Percentiles rank a stretch among this genome's conserved stretches.
These are phyloP conservation scores for Mimosa pudica DNA, from an alignment of 306 rosid genomes.

Conservation along the genomic window DNA sequence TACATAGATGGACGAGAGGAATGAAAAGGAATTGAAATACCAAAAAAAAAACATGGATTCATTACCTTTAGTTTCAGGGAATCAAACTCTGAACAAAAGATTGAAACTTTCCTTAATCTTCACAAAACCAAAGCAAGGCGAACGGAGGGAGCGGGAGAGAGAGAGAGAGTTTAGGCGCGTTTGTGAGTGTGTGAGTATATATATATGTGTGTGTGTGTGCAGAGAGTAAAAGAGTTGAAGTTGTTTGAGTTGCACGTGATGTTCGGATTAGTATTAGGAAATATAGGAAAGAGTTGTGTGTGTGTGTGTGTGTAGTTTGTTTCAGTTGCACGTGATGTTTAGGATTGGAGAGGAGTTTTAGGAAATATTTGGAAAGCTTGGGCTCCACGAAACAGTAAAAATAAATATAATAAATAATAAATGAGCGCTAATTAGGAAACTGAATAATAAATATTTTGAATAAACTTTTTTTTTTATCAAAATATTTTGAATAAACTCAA, in stretches of 20 bases:
- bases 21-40: not conserved
- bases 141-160: constrained; percentile 24
- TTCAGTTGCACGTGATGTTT: no score
- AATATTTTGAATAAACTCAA: no score
- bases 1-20: constrained; percentile 32
- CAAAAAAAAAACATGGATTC: not conserved
- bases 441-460: not conserved
- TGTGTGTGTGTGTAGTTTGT: no score
- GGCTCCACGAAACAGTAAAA: constrained; percentile 14
- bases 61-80: constrained; percentile 58
- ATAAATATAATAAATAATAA: not conserved
- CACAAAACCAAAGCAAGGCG: constrained; percentile 14
- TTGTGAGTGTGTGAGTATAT: not conserved
- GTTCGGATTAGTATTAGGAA: no score
- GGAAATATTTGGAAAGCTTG: constrained; percentile 9
- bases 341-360: not conserved
- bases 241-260: not conserved
- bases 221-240: not conserved
- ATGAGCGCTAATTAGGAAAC: not conserved
- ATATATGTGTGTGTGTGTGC: not conserved
- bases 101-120: not conserved
- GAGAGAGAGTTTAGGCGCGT: not conserved
- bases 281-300: no score
- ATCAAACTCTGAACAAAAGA: constrained; percentile 5
- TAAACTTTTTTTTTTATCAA: no score